Base-by-base conservation (phyloP, 345 rosid genomes). In the Boechera retrofracta region DNA sequence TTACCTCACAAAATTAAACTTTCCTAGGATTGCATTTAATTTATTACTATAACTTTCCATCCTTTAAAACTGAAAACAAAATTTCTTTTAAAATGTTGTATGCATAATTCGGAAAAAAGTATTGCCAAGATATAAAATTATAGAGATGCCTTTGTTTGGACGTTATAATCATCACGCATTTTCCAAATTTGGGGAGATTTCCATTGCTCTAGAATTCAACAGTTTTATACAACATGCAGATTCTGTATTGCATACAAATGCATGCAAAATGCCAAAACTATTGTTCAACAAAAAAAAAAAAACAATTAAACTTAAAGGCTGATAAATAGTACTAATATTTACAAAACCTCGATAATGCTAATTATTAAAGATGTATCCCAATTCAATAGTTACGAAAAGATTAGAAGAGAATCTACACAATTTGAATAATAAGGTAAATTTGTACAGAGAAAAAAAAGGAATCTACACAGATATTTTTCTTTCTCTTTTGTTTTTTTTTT, bases 391-490 rank as follows among this genome's bases (percentile, higher is more conserved):
- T 41, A 18, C 5, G 15, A 12, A 32, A 7, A 41, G 2, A 41
- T 29, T 28, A 64, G 33, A 73, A 52, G 79, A 77, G 51, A 62
- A 62, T 70, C 75, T 77, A 55, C 8, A 35, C 10, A 71, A 11
- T 71, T 8, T 24, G 51, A 58, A 49, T 56, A 58, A 49, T 45
- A 66, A 48, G 35, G 44, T 57, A 16, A 29, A 7, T 57, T 52
- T 55, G 70, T 53, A 42, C 33, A 53, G 18, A 42, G 16, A 59
- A 11, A 59, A 56, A 12, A 0, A 15, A 57, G 26, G 72, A 71
- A 77, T 71, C 67, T 70, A 6, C 44, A 36, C 29, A 75, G 44
- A 44, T 61, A 39, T 70, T 32, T 69, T 29, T 39, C 1, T 15
- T 38, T 49, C 45, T 24, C 0, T 15, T 18, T 9, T 6, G 44